These are phyloP conservation scores for Ricinus communis DNA, from an alignment of 345 rosid genomes.

Conservation along the genomic window DNA sequence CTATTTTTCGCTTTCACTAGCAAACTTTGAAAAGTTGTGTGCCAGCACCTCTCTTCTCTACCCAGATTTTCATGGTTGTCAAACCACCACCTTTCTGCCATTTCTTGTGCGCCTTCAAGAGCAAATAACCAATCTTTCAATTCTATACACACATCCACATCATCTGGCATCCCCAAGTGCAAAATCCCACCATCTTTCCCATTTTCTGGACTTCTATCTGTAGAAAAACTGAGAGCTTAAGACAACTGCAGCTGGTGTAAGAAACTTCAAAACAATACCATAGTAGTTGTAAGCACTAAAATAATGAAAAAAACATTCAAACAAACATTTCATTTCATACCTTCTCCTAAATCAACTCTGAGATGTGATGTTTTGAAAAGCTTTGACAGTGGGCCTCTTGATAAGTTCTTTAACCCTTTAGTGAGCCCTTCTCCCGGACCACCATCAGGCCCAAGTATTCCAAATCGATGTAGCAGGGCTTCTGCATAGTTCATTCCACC, in stretches of 20 bases:
- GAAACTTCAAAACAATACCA: not conserved
- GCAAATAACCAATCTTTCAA: constrained; percentile 96
- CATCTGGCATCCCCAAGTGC: constrained; percentile 75
- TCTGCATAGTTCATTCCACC: constrained; percentile 98
- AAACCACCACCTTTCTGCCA: constrained; percentile 60
- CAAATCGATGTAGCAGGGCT: constrained; percentile 84
- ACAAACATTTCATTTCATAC: constrained; percentile 28
- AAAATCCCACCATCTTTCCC: constrained; percentile 46
- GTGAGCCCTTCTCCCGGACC: constrained; percentile 90
- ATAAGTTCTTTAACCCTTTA: constrained; percentile 74
- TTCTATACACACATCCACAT: constrained; percentile 74
- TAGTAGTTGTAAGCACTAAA: not conserved
- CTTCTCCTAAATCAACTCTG: constrained; percentile 42
- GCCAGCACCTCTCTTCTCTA: constrained; percentile 93
- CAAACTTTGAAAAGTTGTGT: constrained; percentile 67
- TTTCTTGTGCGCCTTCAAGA: constrained; percentile 79
- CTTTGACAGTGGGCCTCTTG: constrained; percentile 80
- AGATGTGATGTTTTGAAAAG: constrained; percentile 70
- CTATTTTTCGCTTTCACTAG: constrained; percentile 48
- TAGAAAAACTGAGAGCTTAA: constrained; percentile 22
- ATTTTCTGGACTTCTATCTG: constrained; percentile 51
- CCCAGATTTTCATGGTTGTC: constrained; percentile 39
- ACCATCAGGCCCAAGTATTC: constrained; percentile 87
- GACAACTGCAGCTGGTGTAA: constrained; percentile 15
- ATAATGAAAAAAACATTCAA: not conserved